phyloP scores from a whole-genome alignment of 208 protist genomes.

The Acanthamoeba triangularis region DNA sequence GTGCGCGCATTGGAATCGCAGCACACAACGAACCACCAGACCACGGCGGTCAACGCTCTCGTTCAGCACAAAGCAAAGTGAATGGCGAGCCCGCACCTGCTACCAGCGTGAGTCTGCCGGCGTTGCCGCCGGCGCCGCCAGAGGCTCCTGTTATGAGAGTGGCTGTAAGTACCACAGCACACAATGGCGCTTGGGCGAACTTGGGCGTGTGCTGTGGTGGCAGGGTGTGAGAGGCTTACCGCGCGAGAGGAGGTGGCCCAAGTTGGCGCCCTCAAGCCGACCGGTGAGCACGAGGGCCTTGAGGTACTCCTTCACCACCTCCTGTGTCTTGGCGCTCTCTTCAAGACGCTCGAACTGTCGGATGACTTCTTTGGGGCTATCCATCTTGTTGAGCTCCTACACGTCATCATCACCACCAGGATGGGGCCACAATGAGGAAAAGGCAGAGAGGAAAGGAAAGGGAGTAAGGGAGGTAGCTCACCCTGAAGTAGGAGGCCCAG shows the following conservation, averaged over 20 bases:
- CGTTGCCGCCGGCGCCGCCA: background rate
- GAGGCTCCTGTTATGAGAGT: background rate
- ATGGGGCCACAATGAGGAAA: background rate
- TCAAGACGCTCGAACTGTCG: slow-evolving; percentile 26
- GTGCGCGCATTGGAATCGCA: background rate
- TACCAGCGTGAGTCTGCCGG: background rate
- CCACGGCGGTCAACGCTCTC: no score
- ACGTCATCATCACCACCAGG: no score
- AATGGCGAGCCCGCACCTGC: background rate
- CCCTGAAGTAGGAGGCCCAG: slow-evolving; percentile 70
- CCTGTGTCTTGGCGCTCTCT: slow-evolving; percentile 11
- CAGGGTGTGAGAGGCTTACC: background rate
- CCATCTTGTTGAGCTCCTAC: slow-evolving; percentile 52
- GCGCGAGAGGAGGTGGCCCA: background rate
- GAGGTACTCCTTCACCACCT: slow-evolving; percentile 40
- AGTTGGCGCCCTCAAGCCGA: slow-evolving; percentile 31
- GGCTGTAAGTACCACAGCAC: background rate
- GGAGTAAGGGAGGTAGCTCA: background rate
- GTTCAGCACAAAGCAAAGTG: no score
- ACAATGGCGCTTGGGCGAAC: no score
- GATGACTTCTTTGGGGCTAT: slow-evolving; percentile 28
- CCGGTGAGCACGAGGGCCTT: slow-evolving; percentile 16
- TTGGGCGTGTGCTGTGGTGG: background rate
- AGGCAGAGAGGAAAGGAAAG: background rate
- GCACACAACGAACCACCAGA: no score